phyloP scores from a whole-genome alignment of 768 basidiomycete genomes.

The Candolleomyces eurysporus region DNA sequence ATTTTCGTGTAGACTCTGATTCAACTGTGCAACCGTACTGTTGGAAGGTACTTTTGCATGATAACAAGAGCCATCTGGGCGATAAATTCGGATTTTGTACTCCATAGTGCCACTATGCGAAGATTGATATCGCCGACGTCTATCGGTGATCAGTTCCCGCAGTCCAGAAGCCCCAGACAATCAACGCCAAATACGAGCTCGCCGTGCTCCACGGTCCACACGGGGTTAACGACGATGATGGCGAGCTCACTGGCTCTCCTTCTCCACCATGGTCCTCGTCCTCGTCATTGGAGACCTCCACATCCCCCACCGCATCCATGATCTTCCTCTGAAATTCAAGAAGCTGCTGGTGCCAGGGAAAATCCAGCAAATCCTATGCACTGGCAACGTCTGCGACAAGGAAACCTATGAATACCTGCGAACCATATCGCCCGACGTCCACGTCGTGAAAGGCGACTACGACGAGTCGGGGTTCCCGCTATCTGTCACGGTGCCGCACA shows the following conservation, averaged over 20 bases:
- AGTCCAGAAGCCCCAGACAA: too few relatives aligned
- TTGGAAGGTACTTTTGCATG: constrained; percentile 61
- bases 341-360: constrained; percentile 94
- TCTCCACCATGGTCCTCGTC: constrained; percentile 75
- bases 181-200: too few relatives aligned
- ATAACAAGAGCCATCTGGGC: constrained; percentile 69
- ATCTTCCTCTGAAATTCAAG: constrained; percentile 94
- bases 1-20: constrained; percentile 58
- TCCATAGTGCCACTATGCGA: background rate
- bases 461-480: constrained; percentile 84
- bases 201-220: background rate
- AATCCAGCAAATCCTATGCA: constrained; percentile 96
- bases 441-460: constrained; percentile 91
- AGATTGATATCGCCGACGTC: background rate
- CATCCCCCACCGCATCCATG: constrained; percentile 90
- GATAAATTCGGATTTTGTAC: constrained; percentile 75
- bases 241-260: background rate
- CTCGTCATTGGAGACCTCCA: constrained; percentile 94
- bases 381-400: constrained; percentile 94
- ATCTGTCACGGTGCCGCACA: constrained; percentile 76
- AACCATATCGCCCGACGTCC: constrained; percentile 90
- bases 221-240: background rate
- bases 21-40: constrained; percentile 69
- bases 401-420: constrained; percentile 96
- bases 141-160: background rate